These are phyloP conservation scores for Rhizopogon sp. DNA, from an alignment of 768 basidiomycete species.

Conservation along the genomic window DNA sequence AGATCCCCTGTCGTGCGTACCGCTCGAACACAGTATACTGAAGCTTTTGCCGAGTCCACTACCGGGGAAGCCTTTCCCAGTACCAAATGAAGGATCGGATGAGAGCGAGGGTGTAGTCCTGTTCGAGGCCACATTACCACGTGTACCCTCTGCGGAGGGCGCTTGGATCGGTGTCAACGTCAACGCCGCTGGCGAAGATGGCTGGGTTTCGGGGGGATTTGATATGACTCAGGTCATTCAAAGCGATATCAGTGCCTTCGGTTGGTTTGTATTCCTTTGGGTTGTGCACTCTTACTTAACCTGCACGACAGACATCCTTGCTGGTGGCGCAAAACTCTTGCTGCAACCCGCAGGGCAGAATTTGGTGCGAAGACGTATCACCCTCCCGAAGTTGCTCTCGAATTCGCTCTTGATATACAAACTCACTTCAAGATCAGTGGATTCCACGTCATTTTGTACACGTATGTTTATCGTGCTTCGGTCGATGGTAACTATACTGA, in stretches of 20 bases:
- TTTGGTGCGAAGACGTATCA: slow-evolving; percentile 39
- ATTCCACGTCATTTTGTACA: slow-evolving; percentile 19
- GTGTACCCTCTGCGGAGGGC: slow-evolving; percentile 7
- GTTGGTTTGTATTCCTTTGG: slow-evolving; percentile 29
- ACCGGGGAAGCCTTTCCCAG: slow-evolving; percentile 52
- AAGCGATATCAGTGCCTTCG: slow-evolving; percentile 30
- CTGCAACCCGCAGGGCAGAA: slow-evolving; percentile 21
- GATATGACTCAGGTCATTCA: slow-evolving; percentile 27
- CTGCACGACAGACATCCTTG: slow-evolving; percentile 33
- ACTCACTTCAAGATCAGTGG: slow-evolving; percentile 30
- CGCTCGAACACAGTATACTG: slow-evolving; percentile 41
- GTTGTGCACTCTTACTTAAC: slow-evolving; percentile 9
- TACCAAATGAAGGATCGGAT: slow-evolving; percentile 62
- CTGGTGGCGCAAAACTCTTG: slow-evolving; percentile 29
- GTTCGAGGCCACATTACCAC: slow-evolving; percentile 47
- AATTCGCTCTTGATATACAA: slow-evolving; percentile 65
- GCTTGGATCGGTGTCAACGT: slow-evolving; percentile 52
- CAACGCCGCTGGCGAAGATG: slow-evolving; percentile 44
- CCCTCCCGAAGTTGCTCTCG: slow-evolving; percentile 52
- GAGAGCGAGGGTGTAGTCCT: slow-evolving; percentile 72
- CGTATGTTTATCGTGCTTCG: slow-evolving; percentile 13
- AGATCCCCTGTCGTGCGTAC: slow-evolving; percentile 27
- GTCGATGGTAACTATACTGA: slow-evolving; percentile 3
- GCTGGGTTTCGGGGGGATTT: slow-evolving; percentile 62
- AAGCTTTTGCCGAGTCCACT: slow-evolving; percentile 62